These are phyloP conservation scores for Acanthamoeba castellanii DNA, from an alignment of 208 protist species.

Conservation along the genomic window DNA sequence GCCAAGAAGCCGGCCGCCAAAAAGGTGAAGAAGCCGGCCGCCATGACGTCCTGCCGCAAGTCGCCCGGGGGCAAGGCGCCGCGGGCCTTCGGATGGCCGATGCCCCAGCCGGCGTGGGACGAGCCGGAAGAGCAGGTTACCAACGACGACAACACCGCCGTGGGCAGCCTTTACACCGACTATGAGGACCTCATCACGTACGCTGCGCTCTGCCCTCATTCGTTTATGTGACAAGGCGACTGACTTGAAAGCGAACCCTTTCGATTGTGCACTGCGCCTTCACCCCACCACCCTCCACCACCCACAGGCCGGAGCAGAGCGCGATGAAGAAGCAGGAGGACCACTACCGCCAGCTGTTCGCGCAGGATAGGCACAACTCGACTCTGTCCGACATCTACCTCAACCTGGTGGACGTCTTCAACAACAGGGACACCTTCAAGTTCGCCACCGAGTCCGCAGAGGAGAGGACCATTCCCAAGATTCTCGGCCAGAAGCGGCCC, in stretches of 20 bases:
- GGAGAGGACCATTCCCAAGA: neutral
- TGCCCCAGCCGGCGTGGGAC: neutral
- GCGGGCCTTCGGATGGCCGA: too few species aligned
- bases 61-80: too few species aligned
- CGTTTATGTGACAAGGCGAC: too few species aligned
- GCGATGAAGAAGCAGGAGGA: neutral
- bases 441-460: constrained; percentile 27
- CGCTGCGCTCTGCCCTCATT: too few species aligned
- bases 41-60: neutral
- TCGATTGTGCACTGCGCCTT: too few species aligned
- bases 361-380: neutral
- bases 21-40: neutral
- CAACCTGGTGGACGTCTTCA: neutral
- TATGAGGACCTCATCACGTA: neutral
- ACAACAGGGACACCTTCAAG: neutral
- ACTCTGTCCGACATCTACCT: constrained; percentile 51
- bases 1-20: neutral
- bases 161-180: neutral
- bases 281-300: too few species aligned
- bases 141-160: neutral
- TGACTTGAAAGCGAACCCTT: too few species aligned
- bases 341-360: neutral
- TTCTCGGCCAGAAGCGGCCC: neutral
- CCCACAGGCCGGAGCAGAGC: neutral
- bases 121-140: neutral